phyloP scores from a whole-genome alignment of 1,284 basidiomycete genomes.

The Ustilago curta region DNA sequence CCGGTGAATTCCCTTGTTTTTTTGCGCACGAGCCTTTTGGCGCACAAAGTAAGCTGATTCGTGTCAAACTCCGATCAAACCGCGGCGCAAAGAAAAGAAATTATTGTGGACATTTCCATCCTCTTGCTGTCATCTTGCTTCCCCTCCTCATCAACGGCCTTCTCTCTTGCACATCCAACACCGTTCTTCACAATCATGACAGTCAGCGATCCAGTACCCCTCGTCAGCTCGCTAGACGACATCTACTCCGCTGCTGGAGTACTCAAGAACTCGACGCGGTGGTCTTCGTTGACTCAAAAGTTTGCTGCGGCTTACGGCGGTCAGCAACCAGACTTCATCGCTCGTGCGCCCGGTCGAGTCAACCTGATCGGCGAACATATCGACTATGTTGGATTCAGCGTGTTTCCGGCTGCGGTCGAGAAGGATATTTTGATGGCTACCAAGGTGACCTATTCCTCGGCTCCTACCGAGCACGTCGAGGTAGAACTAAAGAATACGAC shows the following conservation, averaged over 20 bases:
- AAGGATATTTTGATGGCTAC: slow-evolving; percentile 68
- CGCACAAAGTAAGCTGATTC: not conserved
- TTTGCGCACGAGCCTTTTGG: not conserved
- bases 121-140: not conserved
- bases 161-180: not conserved
- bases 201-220: slow-evolving; percentile 57
- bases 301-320: slow-evolving; percentile 46
- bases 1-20: slow-evolving; percentile 2
- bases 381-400: slow-evolving; percentile 66
- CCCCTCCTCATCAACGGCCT: not conserved
- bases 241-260: slow-evolving; percentile 59
- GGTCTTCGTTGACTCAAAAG: slow-evolving; percentile 44
- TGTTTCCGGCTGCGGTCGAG: slow-evolving; percentile 67
- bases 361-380: slow-evolving; percentile 68
- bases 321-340: slow-evolving; percentile 57
- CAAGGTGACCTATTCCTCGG: slow-evolving; percentile 29
- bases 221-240: slow-evolving; percentile 47
- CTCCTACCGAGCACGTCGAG: slow-evolving; percentile 17
- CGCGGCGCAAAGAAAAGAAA: not conserved
- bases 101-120: not conserved
- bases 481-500: slow-evolving; percentile 58
- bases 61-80: not conserved
- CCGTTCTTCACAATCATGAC: slow-evolving; percentile 7
- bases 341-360: slow-evolving; percentile 66
- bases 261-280: slow-evolving; percentile 51